Evolutionary conservation across 2,329 filamentous ascomycete genomes (phyloP), one percentile per base, ranked within the genome.

Genomic region (Metarhizium anisopliae): DNA sequence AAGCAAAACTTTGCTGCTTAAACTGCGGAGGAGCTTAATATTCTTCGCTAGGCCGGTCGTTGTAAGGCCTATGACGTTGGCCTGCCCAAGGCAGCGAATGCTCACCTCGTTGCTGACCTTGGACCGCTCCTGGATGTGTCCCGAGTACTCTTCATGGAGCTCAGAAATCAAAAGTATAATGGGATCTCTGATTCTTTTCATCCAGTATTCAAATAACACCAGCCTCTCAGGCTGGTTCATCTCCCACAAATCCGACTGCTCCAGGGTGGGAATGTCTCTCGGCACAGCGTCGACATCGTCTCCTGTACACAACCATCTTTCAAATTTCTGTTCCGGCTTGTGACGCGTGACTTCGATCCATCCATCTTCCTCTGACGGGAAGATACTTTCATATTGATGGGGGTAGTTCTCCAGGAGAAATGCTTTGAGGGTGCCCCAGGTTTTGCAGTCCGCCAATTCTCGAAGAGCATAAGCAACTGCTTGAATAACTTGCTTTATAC

Each of bases 41-140:
- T 80, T 76, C 20, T 70, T 68, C 0, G 83, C 83, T 2, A 86
- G 68, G 0, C 82, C 82, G 0, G 78, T 81, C 0, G 83, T 86
- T 0, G 83, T 86, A 2, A 83, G 68, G 0, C 83, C 83, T 47
- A 86, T 75, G 4, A 86, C 71, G 5, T 75, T 62, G 1, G 75
- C 73, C 14, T 66, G 25, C 2, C 65, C 57, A 1, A 78, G 67
- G 29, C 67, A 69, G 6, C 73, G 70, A 29, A 60, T 20, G 36
- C 57, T 54, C 14, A 56, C 53, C 13, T 60, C 59, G 25, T 52
- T 55, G 32, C 53, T 53, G n/a, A 62, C 52, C 6, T 55, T 54
- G 13, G 54, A 45, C 6, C 59, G 52, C n/a, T 49, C 36, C 30
- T 54, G 52, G n/a, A 55, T 52, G 5, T 47, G 20, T 5, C 40